Conservation (phyloP, 441 rosid species). For the Mallotus repandus region DNA sequence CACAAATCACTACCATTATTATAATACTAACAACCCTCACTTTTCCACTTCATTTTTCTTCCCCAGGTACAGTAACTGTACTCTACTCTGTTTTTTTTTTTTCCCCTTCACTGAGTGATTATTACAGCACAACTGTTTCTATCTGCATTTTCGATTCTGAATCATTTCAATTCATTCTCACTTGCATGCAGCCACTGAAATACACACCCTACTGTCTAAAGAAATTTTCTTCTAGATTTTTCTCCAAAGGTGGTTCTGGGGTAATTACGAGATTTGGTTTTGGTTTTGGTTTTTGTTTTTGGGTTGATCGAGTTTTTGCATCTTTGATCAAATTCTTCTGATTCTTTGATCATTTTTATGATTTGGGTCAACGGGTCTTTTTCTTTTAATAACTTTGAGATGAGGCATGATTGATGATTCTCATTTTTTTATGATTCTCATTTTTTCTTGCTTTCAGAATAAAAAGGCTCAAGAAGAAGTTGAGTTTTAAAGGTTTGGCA, state of each 20-base stretch:
- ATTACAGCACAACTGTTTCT: not conserved
- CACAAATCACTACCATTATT: not conserved
- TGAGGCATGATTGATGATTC: not conserved
- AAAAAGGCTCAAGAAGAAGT: conserved; percentile 4
- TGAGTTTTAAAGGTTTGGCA: conserved; percentile 7
- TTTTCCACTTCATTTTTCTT: too few relatives aligned
- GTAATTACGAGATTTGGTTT: too few relatives aligned
- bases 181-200: not conserved
- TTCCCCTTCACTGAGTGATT: too few relatives aligned
- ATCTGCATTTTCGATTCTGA: not conserved
- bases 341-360: not conserved
- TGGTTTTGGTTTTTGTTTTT: too few relatives aligned
- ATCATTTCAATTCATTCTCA: not conserved
- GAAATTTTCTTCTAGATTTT: not conserved
- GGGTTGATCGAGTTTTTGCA: too few relatives aligned
- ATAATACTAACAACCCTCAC: too few relatives aligned
- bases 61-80: too few relatives aligned
- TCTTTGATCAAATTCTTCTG: too few relatives aligned
- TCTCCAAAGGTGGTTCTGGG: not conserved
- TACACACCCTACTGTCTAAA: not conserved
- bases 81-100: too few relatives aligned
- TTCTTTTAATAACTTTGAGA: not conserved
- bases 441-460: not conserved
- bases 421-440: too few relatives aligned
- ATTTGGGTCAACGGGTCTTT: not conserved